Evolutionary conservation across 2,329 filamentous ascomycete species (phyloP).

Genomic region (Sordariomycetes sp.): DNA sequence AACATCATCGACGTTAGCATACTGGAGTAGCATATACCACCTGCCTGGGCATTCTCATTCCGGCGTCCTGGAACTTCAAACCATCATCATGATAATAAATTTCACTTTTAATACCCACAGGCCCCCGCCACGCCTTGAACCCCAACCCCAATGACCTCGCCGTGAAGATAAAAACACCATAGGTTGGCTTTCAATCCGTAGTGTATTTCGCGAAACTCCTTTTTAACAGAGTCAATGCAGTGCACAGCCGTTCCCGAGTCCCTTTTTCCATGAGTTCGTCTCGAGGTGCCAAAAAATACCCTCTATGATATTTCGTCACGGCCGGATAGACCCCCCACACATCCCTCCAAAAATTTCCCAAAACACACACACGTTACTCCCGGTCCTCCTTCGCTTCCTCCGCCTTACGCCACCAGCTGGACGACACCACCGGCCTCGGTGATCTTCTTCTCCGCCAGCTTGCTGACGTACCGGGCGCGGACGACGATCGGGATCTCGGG

Average conservation of each 20-base stretch:
- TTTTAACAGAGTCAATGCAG: slow-evolving; percentile 5
- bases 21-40: background rate
- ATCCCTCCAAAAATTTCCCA: slow-evolving; percentile 17
- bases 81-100: background rate
- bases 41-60: background rate
- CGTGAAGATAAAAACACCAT: background rate
- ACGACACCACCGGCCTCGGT: slow-evolving; percentile 93
- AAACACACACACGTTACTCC: slow-evolving; percentile 4
- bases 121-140: background rate
- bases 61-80: background rate
- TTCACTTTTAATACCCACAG: slow-evolving; percentile 1
- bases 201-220: slow-evolving; percentile 6
- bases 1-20: background rate
- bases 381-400: background rate
- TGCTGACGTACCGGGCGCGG: slow-evolving; percentile 88
- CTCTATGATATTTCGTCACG: slow-evolving; percentile 2
- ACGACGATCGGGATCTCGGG: slow-evolving; percentile 91
- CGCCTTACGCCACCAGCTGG: slow-evolving; percentile 74
- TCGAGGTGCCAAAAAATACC: slow-evolving; percentile 4
- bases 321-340: background rate
- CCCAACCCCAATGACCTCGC: background rate
- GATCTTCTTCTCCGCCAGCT: slow-evolving; percentile 98
- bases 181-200: slow-evolving; percentile 3
- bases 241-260: slow-evolving; percentile 2
- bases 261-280: slow-evolving; percentile 1